phyloP scores from a whole-genome alignment of 495 filamentous ascomycete species.

The Xylaria castorea region DNA sequence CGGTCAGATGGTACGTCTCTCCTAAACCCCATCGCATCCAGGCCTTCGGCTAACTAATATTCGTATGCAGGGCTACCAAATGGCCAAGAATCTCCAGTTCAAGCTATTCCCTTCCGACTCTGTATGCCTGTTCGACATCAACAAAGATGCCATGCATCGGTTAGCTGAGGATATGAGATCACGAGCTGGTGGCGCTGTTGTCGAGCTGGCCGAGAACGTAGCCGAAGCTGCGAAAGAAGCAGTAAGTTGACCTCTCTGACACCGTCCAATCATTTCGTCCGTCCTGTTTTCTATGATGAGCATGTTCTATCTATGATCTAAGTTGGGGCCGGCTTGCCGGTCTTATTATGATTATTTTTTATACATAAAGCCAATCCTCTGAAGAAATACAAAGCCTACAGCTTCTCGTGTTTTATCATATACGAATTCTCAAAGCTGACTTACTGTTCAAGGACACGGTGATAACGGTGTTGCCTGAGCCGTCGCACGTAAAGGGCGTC shows the following conservation, averaged over 20 bases:
- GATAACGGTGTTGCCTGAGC: constrained; percentile 82
- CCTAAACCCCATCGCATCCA: background rate
- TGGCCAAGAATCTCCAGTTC: constrained; percentile 84
- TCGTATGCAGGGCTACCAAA: constrained; percentile 68
- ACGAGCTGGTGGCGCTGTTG: constrained; percentile 54
- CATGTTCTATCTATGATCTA: constrained; percentile 69
- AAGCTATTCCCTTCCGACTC: constrained; percentile 75
- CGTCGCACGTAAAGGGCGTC: constrained; percentile 76
- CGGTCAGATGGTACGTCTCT: constrained; percentile 77
- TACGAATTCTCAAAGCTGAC: constrained; percentile 27
- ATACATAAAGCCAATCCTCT: constrained; percentile 71
- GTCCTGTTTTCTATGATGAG: constrained; percentile 53
- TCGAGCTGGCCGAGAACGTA: constrained; percentile 64
- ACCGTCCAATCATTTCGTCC: constrained; percentile 4
- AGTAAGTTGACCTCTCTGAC: constrained; percentile 59
- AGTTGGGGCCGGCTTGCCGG: constrained; percentile 55
- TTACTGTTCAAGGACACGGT: constrained; percentile 66
- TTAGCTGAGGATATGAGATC: constrained; percentile 66
- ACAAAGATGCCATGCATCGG: constrained; percentile 61
- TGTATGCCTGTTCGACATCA: constrained; percentile 77
- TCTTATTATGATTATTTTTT: constrained; percentile 59
- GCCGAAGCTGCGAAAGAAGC: constrained; percentile 72
- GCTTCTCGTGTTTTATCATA: constrained; percentile 8
- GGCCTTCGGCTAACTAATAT: background rate
- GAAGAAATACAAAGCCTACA: constrained; percentile 42